Conservation (phyloP, 805 yeast species). For the Candida manassasensis region DNA sequence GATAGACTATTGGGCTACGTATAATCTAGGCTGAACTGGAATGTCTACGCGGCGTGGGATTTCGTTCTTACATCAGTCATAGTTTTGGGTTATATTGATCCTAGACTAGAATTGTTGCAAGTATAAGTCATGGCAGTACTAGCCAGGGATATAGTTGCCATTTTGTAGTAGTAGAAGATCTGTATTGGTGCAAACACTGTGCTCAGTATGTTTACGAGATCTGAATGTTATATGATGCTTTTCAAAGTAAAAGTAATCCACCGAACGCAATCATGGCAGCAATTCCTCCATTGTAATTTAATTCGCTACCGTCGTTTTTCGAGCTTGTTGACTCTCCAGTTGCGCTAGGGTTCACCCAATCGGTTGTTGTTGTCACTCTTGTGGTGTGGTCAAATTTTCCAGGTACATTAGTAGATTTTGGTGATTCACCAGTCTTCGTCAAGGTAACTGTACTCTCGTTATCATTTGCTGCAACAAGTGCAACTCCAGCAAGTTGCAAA, state of each 20-base stretch:
- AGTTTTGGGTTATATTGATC: too few relatives aligned
- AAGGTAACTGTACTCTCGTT: slow-evolving; percentile 2
- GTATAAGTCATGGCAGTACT: too few relatives aligned
- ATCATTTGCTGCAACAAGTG: slow-evolving; percentile 2
- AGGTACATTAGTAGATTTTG: slow-evolving; percentile 4
- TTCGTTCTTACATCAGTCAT: too few relatives aligned
- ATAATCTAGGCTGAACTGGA: too few relatives aligned
- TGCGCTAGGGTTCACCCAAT: slow-evolving; percentile 1
- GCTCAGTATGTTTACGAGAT: too few relatives aligned
- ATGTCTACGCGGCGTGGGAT: too few relatives aligned
- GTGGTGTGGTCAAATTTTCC: slow-evolving; percentile 4
- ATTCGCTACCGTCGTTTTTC: neutral
- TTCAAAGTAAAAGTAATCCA: neutral
- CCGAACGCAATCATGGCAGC: neutral
- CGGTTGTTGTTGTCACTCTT: slow-evolving; percentile 2
- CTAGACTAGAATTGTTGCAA: too few relatives aligned
- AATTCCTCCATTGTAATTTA: neutral
- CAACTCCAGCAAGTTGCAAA: neutral
- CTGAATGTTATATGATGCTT: neutral
- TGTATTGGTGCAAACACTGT: too few relatives aligned
- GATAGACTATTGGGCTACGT: too few relatives aligned
- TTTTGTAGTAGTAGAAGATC: too few relatives aligned
- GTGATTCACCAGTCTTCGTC: slow-evolving; percentile 2
- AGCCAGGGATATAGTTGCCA: too few relatives aligned
- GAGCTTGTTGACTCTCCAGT: neutral